Evolutionary conservation across 805 yeast species (phyloP), one percentile per base, ranked within the genome.

Genomic region (Maudiozyma serrabonitensis): DNA sequence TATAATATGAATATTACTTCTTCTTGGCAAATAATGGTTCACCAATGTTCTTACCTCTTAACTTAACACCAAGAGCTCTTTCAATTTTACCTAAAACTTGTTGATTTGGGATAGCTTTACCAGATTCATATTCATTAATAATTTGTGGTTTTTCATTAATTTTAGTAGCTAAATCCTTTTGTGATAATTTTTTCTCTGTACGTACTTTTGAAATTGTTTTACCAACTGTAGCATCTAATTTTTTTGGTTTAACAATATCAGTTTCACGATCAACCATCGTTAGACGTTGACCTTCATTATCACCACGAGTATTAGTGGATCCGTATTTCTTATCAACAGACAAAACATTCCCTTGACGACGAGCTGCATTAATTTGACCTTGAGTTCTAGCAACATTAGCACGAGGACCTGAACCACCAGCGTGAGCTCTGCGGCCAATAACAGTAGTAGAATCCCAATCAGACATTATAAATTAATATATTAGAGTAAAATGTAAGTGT

Each of bases 41-140:
- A 54, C 99, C 99, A 62, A 93, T 85, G 69, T 83, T 85, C 74
- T 91, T 90, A 66, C 99, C 99, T 74, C 98, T 81, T 66, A 93
- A 80, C 73, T 89, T 93, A 55, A 93, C 84, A 57, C 98, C 98
- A 60, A 93, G 75, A 41, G 84, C 95, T 70, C 96, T 80, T 74
- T 93, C 98, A 68, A 93, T 72, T 74, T 93, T 93, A 49, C 84
- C 90, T 62, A 93, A 77, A 47, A 93, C 70, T 71, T 90, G 98
- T 75, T 93, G 99, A 74, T 87, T 90, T 51, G 99, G 99, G 57
- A 85, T 80, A 43, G 96, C 99, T 66, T 95, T 82, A 52, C 96
- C 97, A 50, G 95, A 87, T 74, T 93, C 99, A 70, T 93, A 93
- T 65, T 93, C 99, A 70, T 88, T 90, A 64, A 93, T 82, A 53